These are phyloP conservation scores for Lactifluus pinguis DNA, from an alignment of 768 basidiomycete species.

Conservation along the genomic window DNA sequence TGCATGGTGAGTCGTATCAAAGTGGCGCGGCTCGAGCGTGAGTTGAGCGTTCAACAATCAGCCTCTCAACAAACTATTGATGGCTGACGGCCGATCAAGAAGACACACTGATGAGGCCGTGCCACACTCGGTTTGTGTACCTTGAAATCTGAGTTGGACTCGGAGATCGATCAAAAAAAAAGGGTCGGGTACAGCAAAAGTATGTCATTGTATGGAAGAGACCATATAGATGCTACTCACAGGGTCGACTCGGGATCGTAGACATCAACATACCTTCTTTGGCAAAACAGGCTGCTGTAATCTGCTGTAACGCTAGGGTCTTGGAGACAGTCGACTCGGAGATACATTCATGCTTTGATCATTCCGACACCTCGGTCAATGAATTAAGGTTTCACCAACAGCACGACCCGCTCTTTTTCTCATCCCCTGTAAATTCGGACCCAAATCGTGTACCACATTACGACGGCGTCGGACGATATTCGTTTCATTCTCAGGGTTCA, in stretches of 20 bases:
- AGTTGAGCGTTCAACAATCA: not conserved
- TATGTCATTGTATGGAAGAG: not conserved
- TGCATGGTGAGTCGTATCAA: not conserved
- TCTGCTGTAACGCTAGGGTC: not conserved
- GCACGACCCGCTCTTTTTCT: not conserved
- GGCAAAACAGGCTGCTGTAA: not conserved
- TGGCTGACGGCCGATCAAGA: not conserved
- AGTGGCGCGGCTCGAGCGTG: not conserved
- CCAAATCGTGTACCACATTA: not conserved
- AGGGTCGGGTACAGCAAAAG: not conserved
- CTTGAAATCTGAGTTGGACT: not conserved
- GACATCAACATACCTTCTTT: not conserved
- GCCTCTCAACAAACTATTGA: not conserved
- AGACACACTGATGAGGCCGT: not conserved
- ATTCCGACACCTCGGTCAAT: not conserved
- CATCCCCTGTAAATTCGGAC: not conserved
- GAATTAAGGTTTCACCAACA: not conserved
- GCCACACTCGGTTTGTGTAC: not conserved
- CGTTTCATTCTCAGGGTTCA: not conserved
- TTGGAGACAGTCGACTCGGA: not conserved
- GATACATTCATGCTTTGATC: not conserved
- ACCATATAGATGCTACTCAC: not conserved
- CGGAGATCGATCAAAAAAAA: not conserved
- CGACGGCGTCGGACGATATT: not conserved
- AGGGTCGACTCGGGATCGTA: not conserved